Evolutionary conservation across 768 basidiomycete species (phyloP), one percentile per base, ranked within the genome.

Genomic region (Boletus bicolor): DNA sequence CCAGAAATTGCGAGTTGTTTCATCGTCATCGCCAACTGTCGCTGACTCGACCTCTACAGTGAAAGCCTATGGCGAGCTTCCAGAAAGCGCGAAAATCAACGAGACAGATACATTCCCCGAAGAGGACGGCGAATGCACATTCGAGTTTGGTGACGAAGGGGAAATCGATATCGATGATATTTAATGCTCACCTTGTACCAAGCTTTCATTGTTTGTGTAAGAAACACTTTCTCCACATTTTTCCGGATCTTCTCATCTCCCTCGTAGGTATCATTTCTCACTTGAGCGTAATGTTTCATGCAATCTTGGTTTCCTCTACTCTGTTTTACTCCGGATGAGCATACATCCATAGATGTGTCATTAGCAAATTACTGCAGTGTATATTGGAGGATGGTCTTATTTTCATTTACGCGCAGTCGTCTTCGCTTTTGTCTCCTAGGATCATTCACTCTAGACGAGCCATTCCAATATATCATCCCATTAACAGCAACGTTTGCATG

Each of bases 41-140:
- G 48, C 53, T 61, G 32, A 66, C 49, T 49, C 19, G 39, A 28
- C 8, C 36, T 30, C 44, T 42, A 7, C 73, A 89, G 87, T 98
- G 71, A 96, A 98, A 83, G 93, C 93, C 17, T 98, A 98, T 69
- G 97, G 97, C 51, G 97, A 99, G 72, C 82, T 98, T 34, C 96
- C 97, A 21, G 91, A 93, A 74, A 91, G 91, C 64, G 92, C 93
- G 69, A 93, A 93, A 78, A 93, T 96, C 78, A 94, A 95, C 76
- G 96, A 98, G 78, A 96, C 93, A 35, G 95, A 95, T 65, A 86
- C 84, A 41, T 93, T 92, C 70, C 91, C 91, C 62, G 91, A 92
- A 67, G 93, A 93, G 62, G 91, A 90, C 55, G 91, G 87, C 57
- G 91, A 93, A 62, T 91, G 89, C 67, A 87, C 83, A 21, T 93